Evolutionary conservation across 257 asterid species (phyloP), one percentile per base, ranked within the genome.

Genomic region (Rubia yunnanensis): DNA sequence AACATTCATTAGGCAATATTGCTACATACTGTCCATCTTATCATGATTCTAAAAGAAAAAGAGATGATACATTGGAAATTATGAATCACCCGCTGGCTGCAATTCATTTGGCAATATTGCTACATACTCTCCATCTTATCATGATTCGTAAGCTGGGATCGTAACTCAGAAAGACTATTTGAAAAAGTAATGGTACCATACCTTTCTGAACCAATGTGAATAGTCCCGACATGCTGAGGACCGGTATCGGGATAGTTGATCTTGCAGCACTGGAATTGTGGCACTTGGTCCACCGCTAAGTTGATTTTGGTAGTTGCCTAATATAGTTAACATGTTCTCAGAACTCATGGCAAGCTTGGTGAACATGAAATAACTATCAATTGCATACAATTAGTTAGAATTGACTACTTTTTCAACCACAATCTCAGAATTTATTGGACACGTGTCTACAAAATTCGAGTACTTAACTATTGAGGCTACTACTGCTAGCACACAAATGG

Each of bases 301-400:
- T 92, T 92, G 80, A 92, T 87, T 73, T 92, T 92, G 38, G 99
- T 89, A 52, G 96, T 86, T 63, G 97, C 96, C 99, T 92, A 81
- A 77, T 68, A n/a, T 76, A 83, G 60, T 63, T 62, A 75, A 38
- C 34, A 46, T 24, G 49, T 67, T 22, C 72, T 52, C 72, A 39
- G 50, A 69, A 60, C 26, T 52, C 70, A 74, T 62, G 68, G 65
- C 27, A 41, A 63, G 6, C 23, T 64, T 58, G 38, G 32, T 65
- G 56, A 46, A 63, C 64, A 68, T 61, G 18, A 31, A 32, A 26
- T 32, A 28, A 14, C n/a, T n/a, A n/a, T n/a, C n/a, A n/a, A n/a
- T n/a, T n/a, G n/a, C n/a, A 5, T 65, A 63, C 26, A 27, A 14
- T 26, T 35, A 4, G 55, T 13, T 10, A 64, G n/a, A 55, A 28